These are phyloP conservation scores for Schizothecium vesticola DNA, from an alignment of 495 filamentous ascomycete species.

Conservation along the genomic window DNA sequence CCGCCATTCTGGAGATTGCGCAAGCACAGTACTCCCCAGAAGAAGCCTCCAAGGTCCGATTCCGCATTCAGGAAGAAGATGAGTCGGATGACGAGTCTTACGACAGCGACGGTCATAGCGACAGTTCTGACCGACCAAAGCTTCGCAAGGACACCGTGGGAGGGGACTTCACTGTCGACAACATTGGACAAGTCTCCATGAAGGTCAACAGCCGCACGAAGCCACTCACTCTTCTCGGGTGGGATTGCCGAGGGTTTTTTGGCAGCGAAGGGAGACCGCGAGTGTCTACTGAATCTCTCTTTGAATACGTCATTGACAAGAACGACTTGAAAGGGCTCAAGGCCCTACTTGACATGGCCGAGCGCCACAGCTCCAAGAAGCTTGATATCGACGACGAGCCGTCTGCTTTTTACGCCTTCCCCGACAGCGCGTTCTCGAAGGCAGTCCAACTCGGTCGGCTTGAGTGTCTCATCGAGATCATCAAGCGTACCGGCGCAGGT, in stretches of 20 bases:
- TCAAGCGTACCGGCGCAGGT: constrained; percentile 52
- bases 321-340: constrained; percentile 32
- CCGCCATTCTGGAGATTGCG: constrained; percentile 59
- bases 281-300: constrained; percentile 6
- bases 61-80: constrained; percentile 39
- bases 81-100: constrained; percentile 26
- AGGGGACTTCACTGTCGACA: constrained; percentile 63
- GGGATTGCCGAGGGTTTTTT: constrained; percentile 17
- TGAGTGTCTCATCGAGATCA: constrained; percentile 36
- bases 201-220: constrained; percentile 55
- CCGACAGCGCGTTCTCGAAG: constrained; percentile 22
- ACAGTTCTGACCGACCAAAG: constrained; percentile 31
- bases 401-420: constrained; percentile 31
- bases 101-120: constrained; percentile 10
- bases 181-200: constrained; percentile 58
- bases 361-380: constrained; percentile 23
- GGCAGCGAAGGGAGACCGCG: constrained; percentile 12
- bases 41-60: constrained; percentile 41
- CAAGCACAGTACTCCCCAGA: constrained; percentile 56
- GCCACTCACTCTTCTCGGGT: constrained; percentile 44
- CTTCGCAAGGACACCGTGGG: constrained; percentile 50
- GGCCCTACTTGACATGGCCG: constrained; percentile 33
- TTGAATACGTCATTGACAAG: constrained; percentile 31
- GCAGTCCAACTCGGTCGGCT: constrained; percentile 32
- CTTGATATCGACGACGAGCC: constrained; percentile 23